phyloP scores from a whole-genome alignment of 2,329 filamentous ascomycete species.

The Pestalotiopsis sp. region DNA sequence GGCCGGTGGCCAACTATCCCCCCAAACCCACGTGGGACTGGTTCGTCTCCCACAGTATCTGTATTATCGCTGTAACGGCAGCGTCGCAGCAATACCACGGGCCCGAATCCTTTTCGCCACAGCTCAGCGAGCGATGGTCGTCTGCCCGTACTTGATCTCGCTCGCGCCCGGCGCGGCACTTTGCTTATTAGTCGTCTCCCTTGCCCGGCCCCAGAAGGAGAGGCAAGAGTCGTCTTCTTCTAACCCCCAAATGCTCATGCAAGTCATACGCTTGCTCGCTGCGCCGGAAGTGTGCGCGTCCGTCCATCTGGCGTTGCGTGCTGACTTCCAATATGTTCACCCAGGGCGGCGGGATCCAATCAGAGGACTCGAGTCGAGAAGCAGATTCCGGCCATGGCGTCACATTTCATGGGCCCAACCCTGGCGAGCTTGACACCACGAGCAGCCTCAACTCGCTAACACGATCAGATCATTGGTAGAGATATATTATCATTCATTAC shows the following conservation, averaged over 20 bases:
- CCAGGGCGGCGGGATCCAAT: not conserved
- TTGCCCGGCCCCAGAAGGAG: not conserved
- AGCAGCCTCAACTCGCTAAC: not conserved
- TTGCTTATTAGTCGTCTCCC: not conserved
- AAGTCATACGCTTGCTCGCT: not conserved
- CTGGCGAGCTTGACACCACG: not conserved
- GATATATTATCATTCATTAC: not conserved
- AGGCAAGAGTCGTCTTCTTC: not conserved
- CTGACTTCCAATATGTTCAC: not conserved
- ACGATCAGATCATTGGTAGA: not conserved
- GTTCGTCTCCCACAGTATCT: not conserved
- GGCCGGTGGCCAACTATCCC: not conserved
- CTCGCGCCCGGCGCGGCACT: not conserved
- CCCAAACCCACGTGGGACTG: constrained; percentile 5
- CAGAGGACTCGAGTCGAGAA: not conserved
- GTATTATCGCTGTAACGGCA: not conserved
- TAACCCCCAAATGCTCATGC: not conserved
- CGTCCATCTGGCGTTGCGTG: not conserved
- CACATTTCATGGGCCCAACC: not conserved
- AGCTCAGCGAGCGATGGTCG: not conserved
- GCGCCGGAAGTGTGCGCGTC: not conserved
- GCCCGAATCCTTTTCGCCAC: not conserved
- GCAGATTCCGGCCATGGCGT: not conserved
- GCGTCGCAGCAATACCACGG: not conserved
- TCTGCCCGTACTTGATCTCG: not conserved